Base-by-base conservation (phyloP, 345 rosid genomes). In the Populus davidiana region DNA sequence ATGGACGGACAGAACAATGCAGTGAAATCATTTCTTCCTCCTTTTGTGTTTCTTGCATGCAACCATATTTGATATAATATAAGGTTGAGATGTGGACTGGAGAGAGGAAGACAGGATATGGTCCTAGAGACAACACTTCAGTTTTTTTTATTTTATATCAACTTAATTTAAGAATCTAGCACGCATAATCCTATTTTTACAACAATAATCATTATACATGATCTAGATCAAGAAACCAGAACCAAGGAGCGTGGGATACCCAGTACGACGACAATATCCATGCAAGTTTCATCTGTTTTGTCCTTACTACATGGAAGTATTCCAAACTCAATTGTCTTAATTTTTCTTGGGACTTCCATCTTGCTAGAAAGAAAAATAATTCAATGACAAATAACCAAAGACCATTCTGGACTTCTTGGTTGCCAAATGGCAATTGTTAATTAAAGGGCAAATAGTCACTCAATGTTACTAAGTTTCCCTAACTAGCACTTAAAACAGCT, bases 31-130 rank as follows among this genome's bases (percentile, higher is more conserved):
- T 72, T 69, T 77, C 72, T 44, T 73, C 43, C 52, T 83, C 86
- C 79, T 81, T 85, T 85, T 88, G 83, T 82, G 85, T 77, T 73
- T 85, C 75, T 85, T 83, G 86, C 87, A 83, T 86, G 87, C 68
- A 75, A 77, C 70, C 75, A 38, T 79, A 80, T 85, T 69, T 29
- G 31, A 43, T 50, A 31, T 16, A 31, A 66, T 73, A 23, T 9
- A 23, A 59, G 23, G 29, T 27, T 25, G 20, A 13, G 76, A 38
- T 20, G 39, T 13, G 23, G 69, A 61, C 33, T 29, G 65, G 38
- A 59, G 66, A 63, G 73, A 66, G 73, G 43, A 49, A 50, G 43
- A 69, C 77, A 31, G 35, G 72, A 35, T 12, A 3, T 72, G 43
- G 39, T 36, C 36, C n/a, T 75, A 17, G n/a, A 52, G 23, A 17